Evolutionary conservation across 768 basidiomycete genomes (phyloP).

Genomic region (Podaxis mareebaensis): DNA sequence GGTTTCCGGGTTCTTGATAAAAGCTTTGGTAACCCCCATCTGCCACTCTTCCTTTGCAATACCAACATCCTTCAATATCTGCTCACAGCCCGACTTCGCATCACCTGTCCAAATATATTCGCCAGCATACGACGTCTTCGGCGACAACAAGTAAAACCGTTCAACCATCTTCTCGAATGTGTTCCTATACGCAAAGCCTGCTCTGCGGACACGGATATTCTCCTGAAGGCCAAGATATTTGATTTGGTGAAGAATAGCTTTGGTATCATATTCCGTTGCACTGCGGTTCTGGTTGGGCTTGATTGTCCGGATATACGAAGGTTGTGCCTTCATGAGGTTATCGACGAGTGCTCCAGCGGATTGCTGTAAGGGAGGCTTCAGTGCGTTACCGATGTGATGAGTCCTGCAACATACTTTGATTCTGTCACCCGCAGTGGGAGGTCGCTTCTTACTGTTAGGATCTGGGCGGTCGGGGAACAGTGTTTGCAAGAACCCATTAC

Average conservation of each 20-base stretch:
- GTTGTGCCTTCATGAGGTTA: slow-evolving; percentile 96
- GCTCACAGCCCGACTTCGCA: slow-evolving; percentile 86
- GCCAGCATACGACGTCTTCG: slow-evolving; percentile 95
- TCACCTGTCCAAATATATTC: slow-evolving; percentile 98
- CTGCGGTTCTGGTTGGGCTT: slow-evolving; percentile 98
- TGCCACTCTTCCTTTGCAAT: slow-evolving; percentile 99
- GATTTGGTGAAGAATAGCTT: slow-evolving; percentile 97
- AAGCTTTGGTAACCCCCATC: slow-evolving; percentile 98
- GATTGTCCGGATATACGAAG: slow-evolving; percentile 98
- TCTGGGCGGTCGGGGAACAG: slow-evolving; percentile 95
- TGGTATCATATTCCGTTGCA: slow-evolving; percentile 86
- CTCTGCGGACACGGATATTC: slow-evolving; percentile 95
- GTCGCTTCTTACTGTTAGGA: slow-evolving; percentile 95
- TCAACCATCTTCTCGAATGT: slow-evolving; percentile 99
- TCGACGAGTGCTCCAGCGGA: slow-evolving; percentile 97
- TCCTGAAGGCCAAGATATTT: slow-evolving; percentile 99
- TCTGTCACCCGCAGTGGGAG: slow-evolving; percentile 96
- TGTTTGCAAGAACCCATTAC: slow-evolving; percentile 82
- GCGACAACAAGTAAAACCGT: slow-evolving; percentile 93
- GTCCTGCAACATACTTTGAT: slow-evolving; percentile 67
- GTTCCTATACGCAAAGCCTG: slow-evolving; percentile 97
- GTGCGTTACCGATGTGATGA: background rate
- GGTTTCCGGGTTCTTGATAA: slow-evolving; percentile 99
- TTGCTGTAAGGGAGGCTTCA: slow-evolving; percentile 40
- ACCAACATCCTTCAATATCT: slow-evolving; percentile 92